These are phyloP conservation scores for Tetraselmis chui DNA, from an alignment of 139 green algal species.

Conservation along the genomic window DNA sequence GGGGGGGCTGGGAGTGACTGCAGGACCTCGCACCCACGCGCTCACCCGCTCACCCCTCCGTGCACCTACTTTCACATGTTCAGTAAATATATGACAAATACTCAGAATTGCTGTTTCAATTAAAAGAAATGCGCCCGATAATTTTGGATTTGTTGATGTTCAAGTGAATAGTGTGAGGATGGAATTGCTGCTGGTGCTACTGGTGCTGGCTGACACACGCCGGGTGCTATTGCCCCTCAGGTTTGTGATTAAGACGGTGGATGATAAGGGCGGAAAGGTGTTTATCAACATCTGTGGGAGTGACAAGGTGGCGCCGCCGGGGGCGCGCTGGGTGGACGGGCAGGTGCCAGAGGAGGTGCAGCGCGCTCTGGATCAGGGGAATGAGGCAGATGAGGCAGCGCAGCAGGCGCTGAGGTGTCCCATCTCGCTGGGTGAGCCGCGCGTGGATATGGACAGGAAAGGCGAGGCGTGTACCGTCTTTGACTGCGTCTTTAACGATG, in stretches of 20 bases:
- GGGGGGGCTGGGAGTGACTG: background rate
- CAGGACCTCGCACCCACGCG: background rate
- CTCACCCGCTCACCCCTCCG: background rate
- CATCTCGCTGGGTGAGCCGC: constrained; percentile 36
- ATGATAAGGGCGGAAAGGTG: constrained; percentile 45
- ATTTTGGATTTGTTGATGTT: too few species aligned
- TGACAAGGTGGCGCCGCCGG: constrained; percentile 38
- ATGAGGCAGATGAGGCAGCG: background rate
- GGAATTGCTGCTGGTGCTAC: too few species aligned
- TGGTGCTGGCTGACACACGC: background rate
- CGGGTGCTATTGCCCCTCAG: constrained; percentile 21
- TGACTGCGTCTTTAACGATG: constrained; percentile 59
- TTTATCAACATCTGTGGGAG: constrained; percentile 70
- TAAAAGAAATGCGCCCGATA: too few species aligned
- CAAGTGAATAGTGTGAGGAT: too few species aligned
- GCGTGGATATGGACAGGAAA: constrained; percentile 44
- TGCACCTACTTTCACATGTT: too few species aligned
- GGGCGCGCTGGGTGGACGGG: constrained; percentile 33
- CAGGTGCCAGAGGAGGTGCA: constrained; percentile 20
- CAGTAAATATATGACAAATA: too few species aligned
- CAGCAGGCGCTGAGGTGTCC: constrained; percentile 53
- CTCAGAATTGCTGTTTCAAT: too few species aligned
- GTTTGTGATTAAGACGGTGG: constrained; percentile 65
- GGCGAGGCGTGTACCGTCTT: constrained; percentile 46
- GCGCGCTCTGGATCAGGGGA: constrained; percentile 7